Base-by-base conservation (phyloP, 257 asterid species). In the Petunia secreta region DNA sequence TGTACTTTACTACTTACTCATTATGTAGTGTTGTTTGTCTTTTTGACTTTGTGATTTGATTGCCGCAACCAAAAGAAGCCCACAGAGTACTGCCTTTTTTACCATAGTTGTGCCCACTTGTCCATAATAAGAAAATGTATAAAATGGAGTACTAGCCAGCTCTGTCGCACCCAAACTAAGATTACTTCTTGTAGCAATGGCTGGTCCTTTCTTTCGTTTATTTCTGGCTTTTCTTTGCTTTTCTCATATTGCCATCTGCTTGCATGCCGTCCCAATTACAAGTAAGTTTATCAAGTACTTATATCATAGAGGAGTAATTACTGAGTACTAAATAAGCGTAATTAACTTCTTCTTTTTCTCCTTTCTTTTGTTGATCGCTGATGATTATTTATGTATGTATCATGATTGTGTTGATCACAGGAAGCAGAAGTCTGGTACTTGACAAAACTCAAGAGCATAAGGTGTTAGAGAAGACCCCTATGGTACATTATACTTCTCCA, bases 211-310 rank as follows among this genome's bases (percentile, higher is more conserved):
- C 69, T 64, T 86, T 81, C 86, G 86, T 77, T 63, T 81, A 44
- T 82, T 84, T 69, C 11, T 85, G 41, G 82, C 85, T 81, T 81
- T 85, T 53, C 79, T 90, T 8, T 89, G 91, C 64, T 81, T 89
- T 57, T 85, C 85, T 82, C 84, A 36, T 63, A 25, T 25, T 25
- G 83, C 84, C 10, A 64, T 90, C 55, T 80, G 84, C 85, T 78
- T 82, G 79, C 86, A 80, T 77, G 89, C 92, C 48, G 80, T 83
- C 79, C 91, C 97, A 82, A 2, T 81, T 75, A 87, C 93, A 85
- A 88, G 94, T 90, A 90, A 79, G 50, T 71, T 77, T 6, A 76
- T 54, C 4, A 25, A 25, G 25, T 25, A 25, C 25, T 25, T 25
- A 25, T 25, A 25, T 25, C 25, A 25, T 25, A 25, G 25, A 25